phyloP scores from a whole-genome alignment of 1,139 yeast species.

The Candida anutae region DNA sequence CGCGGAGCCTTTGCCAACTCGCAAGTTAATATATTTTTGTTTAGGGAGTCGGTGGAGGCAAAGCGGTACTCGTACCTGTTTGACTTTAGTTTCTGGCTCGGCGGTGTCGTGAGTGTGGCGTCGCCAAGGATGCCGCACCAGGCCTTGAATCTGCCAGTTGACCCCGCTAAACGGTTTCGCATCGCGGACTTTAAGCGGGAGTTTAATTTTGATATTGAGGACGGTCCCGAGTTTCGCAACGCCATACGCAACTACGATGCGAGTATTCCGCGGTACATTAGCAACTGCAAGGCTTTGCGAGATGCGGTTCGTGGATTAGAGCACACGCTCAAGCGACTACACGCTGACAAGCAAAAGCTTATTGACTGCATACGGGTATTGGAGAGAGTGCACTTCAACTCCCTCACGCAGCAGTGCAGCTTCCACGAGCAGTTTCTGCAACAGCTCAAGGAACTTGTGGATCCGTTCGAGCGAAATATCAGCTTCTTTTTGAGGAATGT shows the following conservation, averaged over 20 bases:
- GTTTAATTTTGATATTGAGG: conserved; percentile 41
- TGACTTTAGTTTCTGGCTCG: conserved; percentile 26
- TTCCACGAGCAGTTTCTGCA: conserved; percentile 8
- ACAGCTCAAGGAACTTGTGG: conserved; percentile 16
- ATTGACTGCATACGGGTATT: conserved; percentile 17
- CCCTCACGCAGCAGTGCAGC: conserved; percentile 7
- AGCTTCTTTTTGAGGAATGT: conserved; percentile 23
- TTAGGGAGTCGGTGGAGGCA: conserved; percentile 16
- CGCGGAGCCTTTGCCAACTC: conserved; percentile 11
- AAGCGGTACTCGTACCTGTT: conserved; percentile 16
- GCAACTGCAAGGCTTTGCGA: conserved; percentile 24
- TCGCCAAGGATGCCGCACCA: conserved; percentile 10
- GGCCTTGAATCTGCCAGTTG: not conserved
- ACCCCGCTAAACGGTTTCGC: not conserved
- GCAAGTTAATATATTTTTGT: conserved; percentile 21
- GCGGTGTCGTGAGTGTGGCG: too few relatives aligned
- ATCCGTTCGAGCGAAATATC: conserved; percentile 27
- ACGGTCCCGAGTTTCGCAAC: conserved; percentile 70
- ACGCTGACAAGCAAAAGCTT: conserved; percentile 14
- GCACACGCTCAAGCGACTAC: conserved; percentile 11
- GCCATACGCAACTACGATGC: conserved; percentile 48
- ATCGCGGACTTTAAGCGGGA: conserved; percentile 5
- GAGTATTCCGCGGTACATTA: conserved; percentile 40
- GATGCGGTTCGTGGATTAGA: conserved; percentile 30
- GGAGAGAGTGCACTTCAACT: conserved; percentile 12